Evolutionary conservation across 208 protist genomes (phyloP).

Genomic region (Crithidia expoeki): DNA sequence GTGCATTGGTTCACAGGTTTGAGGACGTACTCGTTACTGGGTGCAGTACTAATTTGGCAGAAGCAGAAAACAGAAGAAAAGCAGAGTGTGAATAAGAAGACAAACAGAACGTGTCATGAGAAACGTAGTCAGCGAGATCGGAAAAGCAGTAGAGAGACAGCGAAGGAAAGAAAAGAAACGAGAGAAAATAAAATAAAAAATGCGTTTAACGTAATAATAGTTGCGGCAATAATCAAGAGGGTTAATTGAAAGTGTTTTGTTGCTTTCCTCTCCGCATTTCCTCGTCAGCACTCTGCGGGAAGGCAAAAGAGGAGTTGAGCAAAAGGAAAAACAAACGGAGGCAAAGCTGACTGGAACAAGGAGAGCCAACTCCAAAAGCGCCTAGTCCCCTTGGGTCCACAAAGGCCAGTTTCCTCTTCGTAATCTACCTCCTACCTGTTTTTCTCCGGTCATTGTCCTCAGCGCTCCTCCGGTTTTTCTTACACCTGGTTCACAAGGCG

Average conservation of each 20-base stretch:
- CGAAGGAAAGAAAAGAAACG: conserved; percentile 1
- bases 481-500: conserved; percentile 13
- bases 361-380: no score
- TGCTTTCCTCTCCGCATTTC: no score
- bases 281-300: no score
- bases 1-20: conserved; percentile 3
- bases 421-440: no score
- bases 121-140: neutral
- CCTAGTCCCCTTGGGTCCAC: no score
- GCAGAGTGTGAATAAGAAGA: neutral
- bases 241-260: neutral
- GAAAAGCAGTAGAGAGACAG: neutral
- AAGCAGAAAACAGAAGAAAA: neutral
- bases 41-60: neutral
- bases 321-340: no score
- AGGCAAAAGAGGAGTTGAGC: no score
- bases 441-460: neutral
- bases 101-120: neutral
- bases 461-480: no score
- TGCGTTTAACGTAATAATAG: conserved; percentile 9
- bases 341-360: no score
- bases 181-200: conserved; percentile 6
- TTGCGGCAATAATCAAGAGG: conserved; percentile 2
- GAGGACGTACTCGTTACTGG: neutral
- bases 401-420: no score